Evolutionary conservation across 352 stramenopile species (phyloP), one percentile per base, ranked within the genome.

Genomic region (Phytophthora macrochlamydospora): DNA sequence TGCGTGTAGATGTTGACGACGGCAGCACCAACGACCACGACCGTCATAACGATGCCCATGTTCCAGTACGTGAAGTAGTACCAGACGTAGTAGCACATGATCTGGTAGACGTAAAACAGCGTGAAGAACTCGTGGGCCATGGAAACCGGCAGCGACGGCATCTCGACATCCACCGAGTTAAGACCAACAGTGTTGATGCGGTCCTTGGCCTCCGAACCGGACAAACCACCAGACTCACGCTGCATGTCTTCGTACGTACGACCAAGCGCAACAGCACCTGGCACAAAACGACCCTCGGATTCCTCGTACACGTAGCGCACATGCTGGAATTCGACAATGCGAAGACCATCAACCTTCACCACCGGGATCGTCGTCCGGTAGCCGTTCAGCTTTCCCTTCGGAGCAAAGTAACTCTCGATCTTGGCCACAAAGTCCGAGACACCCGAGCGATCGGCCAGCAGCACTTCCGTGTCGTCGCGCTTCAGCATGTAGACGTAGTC

Each of bases 1-100:
- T 80, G 73, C 3, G 65, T 75, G 45, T 69, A 56, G 52, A 83
- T 76, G 55, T 83, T 81, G 44, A 73, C 51, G 5, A 66, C 52
- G 31, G 56, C 61, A n/a, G 56, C 50, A 37, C 59, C 57, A n/a
- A 78, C 65, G n/a, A 68, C 61, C 31, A 75, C 55, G 14, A 76
- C 54, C 32, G 50, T 73, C 48, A 71, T 67, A 44, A 83, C 70
- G 44, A 75, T 70, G 43, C 63, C 58, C 31, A 75, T 48, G 48
- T 75, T 76, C 57, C 75, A 83, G 35, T 68, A 67, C 37, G 58
- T 76, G 56, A 78, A 83, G 51, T 73, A 81, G 54, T 73, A 81
- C 75, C 75, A 83, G 43, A 81, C 62, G 42, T 62, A 73, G 58
- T 83, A 83, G 69, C 71, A 76, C 62, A 76, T 68, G 43, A 78